Base-by-base conservation (phyloP, 305 asterid genomes). In the Salvia sclarea region DNA sequence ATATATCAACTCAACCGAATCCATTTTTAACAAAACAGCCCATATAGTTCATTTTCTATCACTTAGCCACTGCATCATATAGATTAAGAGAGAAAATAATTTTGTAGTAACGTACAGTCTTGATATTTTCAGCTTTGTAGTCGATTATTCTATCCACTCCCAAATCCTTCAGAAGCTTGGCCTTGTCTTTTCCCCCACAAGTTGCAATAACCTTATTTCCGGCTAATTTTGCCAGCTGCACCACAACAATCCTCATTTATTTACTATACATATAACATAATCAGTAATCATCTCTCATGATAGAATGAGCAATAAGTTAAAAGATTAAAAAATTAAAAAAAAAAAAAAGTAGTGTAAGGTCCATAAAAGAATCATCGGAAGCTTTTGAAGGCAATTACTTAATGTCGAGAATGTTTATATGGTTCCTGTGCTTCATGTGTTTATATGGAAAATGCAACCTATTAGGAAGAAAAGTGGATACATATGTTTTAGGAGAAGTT, bases 101-200 rank as follows among this genome's bases (percentile, higher is more conserved):
- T 41, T 35, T 64, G 20, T 18, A 70, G 69, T 57, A 55, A 75
- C 83, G 2, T 86, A 94, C 99, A 25, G 87, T 73, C 80, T 91
- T 94, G 64, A 91, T 89, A 68, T 79, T 81, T 76, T 91, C 99
- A 22, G 67, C 62, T 81, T 79, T 91, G 77, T 94, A 91, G 89
- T 91, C 96, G 22, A 94, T 91, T 76, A 87, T 93, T 61, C 96
- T 88, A 81, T 94, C 97, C 73, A 89, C 96, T 76, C 91, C 86
- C 84, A 94, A 83, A 84, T 80, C 92, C 78, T 78, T 89, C 76
- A 94, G 85, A 68, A 91, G 91, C 80, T 70, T 75, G 58, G 97
- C 96, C 91, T 94, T 94, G 63, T 82, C 96, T 80, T 81, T 77
- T 70, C 99, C 99, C 66, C 97, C 99, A 79, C 99, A 94, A 44